Conservation (phyloP, 306 rosid species). For the Gillenia trifoliata region DNA sequence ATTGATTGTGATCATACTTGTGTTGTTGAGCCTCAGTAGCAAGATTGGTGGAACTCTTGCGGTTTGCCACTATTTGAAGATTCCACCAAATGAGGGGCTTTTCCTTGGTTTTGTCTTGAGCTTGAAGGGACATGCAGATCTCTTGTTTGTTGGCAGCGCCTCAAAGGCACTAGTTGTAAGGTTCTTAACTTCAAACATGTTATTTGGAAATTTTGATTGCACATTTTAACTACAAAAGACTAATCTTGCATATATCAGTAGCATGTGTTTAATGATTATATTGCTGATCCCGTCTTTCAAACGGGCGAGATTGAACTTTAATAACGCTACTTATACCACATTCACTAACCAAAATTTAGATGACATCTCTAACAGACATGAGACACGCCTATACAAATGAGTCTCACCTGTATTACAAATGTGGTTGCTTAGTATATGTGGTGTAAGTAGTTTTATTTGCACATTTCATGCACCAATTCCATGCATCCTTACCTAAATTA, state of each 20-base stretch:
- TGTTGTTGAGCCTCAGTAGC: slow-evolving; percentile 57
- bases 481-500: too few species aligned
- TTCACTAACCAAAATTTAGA: too few species aligned
- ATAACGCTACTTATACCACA: neutral
- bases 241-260: too few species aligned
- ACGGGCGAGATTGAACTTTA: neutral
- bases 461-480: too few species aligned
- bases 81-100: slow-evolving; percentile 64
- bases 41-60: slow-evolving; percentile 77
- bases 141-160: slow-evolving; percentile 63
- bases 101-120: slow-evolving; percentile 73
- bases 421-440: neutral
- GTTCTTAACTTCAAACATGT: slow-evolving; percentile 12
- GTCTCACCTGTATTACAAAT: too few species aligned
- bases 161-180: slow-evolving; percentile 56
- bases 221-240: neutral
- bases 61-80: slow-evolving; percentile 50
- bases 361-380: neutral
- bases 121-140: slow-evolving; percentile 90
- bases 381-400: too few species aligned
- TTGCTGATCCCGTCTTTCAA: neutral
- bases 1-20: slow-evolving; percentile 28
- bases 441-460: neutral
- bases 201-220: neutral
- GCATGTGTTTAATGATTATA: neutral